These are phyloP conservation scores for Pisolithus microcarpus DNA, from an alignment of 768 basidiomycete genomes.

Conservation along the genomic window DNA sequence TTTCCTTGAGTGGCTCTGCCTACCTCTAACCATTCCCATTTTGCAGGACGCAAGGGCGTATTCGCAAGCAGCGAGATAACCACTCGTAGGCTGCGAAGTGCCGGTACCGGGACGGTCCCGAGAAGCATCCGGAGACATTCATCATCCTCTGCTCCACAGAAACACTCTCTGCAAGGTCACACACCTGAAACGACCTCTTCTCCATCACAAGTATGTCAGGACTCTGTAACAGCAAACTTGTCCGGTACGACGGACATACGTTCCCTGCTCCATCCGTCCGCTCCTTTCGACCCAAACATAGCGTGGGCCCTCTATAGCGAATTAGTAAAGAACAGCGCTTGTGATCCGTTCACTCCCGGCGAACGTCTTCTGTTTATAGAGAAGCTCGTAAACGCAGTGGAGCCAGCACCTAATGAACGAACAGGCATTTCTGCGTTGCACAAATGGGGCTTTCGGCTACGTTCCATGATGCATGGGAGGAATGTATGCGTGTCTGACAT, in stretches of 20 bases:
- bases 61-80: slow-evolving; percentile 32
- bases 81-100: slow-evolving; percentile 17
- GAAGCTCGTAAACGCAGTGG: slow-evolving; percentile 11
- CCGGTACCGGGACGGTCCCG: slow-evolving; percentile 6
- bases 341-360: slow-evolving; percentile 11
- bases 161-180: slow-evolving; percentile 3
- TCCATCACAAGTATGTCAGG: slow-evolving; percentile 4
- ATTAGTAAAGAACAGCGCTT: slow-evolving; percentile 2
- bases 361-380: slow-evolving; percentile 25
- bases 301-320: slow-evolving; percentile 36
- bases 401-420: slow-evolving; percentile 9
- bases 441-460: slow-evolving; percentile 33
- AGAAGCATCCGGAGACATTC: slow-evolving; percentile 19
- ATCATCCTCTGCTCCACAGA: slow-evolving; percentile 12
- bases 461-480: slow-evolving; percentile 25
- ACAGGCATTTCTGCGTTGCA: slow-evolving; percentile 18
- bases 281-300: slow-evolving; percentile 29
- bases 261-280: slow-evolving; percentile 11
- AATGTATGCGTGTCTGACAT: slow-evolving; percentile 15
- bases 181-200: slow-evolving; percentile 4
- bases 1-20: not conserved
- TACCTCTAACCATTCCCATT: slow-evolving; percentile 5
- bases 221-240: not conserved
- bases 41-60: slow-evolving; percentile 28
- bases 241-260: slow-evolving; percentile 8